A percentile compares a stretch with the other conserved stretches of the same genome.
These are phyloP conservation scores for Neonectria sp. DNA, from an alignment of 2,329 filamentous ascomycete genomes.

Conservation along the genomic window DNA sequence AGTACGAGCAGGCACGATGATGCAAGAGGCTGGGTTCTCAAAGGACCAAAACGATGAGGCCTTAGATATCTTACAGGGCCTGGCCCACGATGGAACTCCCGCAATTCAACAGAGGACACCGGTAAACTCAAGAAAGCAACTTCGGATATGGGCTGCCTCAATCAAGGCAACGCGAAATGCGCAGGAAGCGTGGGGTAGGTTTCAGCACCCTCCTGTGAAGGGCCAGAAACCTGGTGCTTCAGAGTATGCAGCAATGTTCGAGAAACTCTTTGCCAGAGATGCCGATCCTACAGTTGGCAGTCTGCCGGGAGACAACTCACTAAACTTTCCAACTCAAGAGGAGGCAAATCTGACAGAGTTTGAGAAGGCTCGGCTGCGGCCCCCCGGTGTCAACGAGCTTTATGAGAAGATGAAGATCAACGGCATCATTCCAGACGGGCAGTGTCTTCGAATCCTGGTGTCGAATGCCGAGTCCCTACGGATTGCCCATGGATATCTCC, in stretches of 20 bases:
- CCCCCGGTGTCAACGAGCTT: slow-evolving; percentile 72
- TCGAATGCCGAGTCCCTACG: slow-evolving; percentile 64
- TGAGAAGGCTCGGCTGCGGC: slow-evolving; percentile 73
- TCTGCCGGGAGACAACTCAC: slow-evolving; percentile 73
- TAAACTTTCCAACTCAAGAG: slow-evolving; percentile 58
- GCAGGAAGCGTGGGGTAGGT: slow-evolving; percentile 72
- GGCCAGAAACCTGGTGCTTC: slow-evolving; percentile 54
- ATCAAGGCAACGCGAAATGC: slow-evolving; percentile 73
- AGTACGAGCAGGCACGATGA: slow-evolving; percentile 66
- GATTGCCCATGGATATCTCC: slow-evolving; percentile 65
- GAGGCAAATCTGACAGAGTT: slow-evolving; percentile 72
- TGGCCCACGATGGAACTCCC: slow-evolving; percentile 64
- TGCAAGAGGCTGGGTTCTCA: slow-evolving; percentile 70
- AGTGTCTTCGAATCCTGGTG: slow-evolving; percentile 70
- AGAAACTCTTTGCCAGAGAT: slow-evolving; percentile 63
- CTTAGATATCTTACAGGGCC: slow-evolving; percentile 68
- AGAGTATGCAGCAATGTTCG: slow-evolving; percentile 74
- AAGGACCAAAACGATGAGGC: slow-evolving; percentile 63
- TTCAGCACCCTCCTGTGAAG: slow-evolving; percentile 56
- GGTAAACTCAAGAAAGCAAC: slow-evolving; percentile 32
- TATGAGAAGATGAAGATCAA: slow-evolving; percentile 70
- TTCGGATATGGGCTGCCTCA: slow-evolving; percentile 67
- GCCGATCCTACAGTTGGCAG: slow-evolving; percentile 46
- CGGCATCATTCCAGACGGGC: slow-evolving; percentile 63
- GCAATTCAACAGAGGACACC: slow-evolving; percentile 66